Conservation (phyloP, 148 eudicot genomes). For the Cornus kousa region DNA sequence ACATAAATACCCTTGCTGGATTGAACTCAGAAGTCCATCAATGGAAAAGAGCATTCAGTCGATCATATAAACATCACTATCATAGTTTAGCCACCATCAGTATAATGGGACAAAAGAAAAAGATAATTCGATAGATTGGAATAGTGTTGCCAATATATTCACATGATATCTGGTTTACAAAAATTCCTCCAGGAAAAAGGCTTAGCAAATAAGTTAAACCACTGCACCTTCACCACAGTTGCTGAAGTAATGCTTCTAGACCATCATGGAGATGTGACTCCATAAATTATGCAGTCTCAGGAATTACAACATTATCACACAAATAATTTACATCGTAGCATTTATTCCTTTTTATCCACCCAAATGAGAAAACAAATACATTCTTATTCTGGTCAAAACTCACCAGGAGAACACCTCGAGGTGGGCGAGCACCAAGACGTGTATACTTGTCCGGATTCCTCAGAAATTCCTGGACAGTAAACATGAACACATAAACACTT, state of each 20-base stretch:
- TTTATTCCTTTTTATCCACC: neutral
- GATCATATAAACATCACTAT: neutral
- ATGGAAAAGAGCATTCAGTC: neutral
- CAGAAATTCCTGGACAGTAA: constrained; percentile 74
- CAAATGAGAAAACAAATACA: no score
- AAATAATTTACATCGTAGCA: neutral
- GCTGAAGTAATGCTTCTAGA: neutral
- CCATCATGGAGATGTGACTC: neutral
- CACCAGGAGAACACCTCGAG: constrained; percentile 97
- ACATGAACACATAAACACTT: constrained; percentile 7
- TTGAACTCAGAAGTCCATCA: neutral
- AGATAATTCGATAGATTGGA: neutral
- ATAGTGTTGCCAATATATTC: neutral
- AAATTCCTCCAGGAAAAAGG: neutral
- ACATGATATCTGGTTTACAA: neutral
- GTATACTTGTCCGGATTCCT: constrained; percentile 80
- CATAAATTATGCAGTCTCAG: neutral
- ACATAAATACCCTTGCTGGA: neutral
- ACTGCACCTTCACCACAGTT: neutral
- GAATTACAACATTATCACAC: neutral
- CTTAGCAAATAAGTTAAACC: neutral
- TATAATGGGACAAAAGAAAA: neutral
- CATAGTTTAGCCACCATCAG: neutral
- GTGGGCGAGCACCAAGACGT: constrained; percentile 98
- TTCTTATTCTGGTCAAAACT: constrained; percentile 24